These are phyloP conservation scores for Cyclospora cayetanensis DNA, from an alignment of 169 alveolate species.

Conservation along the genomic window DNA sequence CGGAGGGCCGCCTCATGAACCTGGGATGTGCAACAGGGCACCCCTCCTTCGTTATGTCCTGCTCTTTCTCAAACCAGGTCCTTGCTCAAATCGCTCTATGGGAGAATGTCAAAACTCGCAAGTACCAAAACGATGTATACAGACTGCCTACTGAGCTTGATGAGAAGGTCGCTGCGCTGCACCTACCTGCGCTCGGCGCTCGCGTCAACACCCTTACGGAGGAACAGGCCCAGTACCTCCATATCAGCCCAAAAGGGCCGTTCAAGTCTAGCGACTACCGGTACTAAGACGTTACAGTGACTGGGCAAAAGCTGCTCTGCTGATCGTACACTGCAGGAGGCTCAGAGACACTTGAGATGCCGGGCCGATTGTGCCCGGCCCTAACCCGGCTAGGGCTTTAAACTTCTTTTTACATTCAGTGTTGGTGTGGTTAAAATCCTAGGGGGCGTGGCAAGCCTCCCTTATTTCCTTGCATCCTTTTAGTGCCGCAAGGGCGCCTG, in stretches of 20 bases:
- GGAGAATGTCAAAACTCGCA: conserved; percentile 82
- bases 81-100: conserved; percentile 92
- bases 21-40: conserved; percentile 99
- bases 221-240: conserved; percentile 95
- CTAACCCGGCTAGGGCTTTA: no score
- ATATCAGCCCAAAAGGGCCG: conserved; percentile 94
- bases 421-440: no score
- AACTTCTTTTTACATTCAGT: no score
- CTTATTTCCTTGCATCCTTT: no score
- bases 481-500: no score
- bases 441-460: no score
- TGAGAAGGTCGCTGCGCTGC: conserved; percentile 97
- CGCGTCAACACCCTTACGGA: conserved; percentile 92
- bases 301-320: no score
- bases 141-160: conserved; percentile 96
- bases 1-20: conserved; percentile 97
- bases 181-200: conserved; percentile 94
- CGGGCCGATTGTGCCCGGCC: no score
- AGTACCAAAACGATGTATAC: conserved; percentile 87
- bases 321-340: no score
- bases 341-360: no score
- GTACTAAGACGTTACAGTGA: no score
- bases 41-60: conserved; percentile 99
- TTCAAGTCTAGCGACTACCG: conserved; percentile 94
- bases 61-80: conserved; percentile 96